phyloP scores from a whole-genome alignment of 768 basidiomycete genomes.

The Auricularia cornea region DNA sequence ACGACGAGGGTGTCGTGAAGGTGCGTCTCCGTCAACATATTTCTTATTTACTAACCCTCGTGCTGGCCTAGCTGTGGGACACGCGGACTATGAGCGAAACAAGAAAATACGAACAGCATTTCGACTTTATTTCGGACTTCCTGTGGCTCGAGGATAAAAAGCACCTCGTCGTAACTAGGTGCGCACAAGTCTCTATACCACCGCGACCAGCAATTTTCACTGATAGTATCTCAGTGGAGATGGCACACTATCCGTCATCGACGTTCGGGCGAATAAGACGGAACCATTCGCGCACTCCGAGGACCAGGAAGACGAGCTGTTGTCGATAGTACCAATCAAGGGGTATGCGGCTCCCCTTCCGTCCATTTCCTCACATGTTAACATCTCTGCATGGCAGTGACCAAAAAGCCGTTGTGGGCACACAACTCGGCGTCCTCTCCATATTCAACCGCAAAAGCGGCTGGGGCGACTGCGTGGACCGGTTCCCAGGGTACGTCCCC shows the following conservation, averaged over 20 bases:
- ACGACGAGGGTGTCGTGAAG: conserved; percentile 93
- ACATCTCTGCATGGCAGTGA: conserved; percentile 33
- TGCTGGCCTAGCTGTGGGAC: conserved; percentile 74
- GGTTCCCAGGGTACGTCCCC: conserved; percentile 65
- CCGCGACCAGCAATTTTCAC: not conserved
- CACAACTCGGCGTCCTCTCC: conserved; percentile 80
- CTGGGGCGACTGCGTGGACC: conserved; percentile 88
- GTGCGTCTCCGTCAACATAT: conserved; percentile 29
- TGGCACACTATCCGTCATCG: conserved; percentile 87
- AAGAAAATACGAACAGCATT: conserved; percentile 74
- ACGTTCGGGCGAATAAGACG: conserved; percentile 73
- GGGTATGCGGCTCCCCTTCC: conserved; percentile 33
- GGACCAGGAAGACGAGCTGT: conserved; percentile 91
- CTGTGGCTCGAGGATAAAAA: conserved; percentile 72
- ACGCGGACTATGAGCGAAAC: conserved; percentile 57
- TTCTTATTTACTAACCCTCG: not conserved
- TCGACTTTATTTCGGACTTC: conserved; percentile 92
- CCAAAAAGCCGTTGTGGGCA: conserved; percentile 82
- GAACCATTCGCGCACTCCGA: conserved; percentile 81
- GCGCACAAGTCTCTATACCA: conserved; percentile 12
- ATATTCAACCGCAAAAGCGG: conserved; percentile 83
- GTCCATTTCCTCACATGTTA: not conserved
- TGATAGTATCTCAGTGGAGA: conserved; percentile 55
- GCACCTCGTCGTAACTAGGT: conserved; percentile 76
- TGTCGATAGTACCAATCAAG: conserved; percentile 80